Percentiles rank a stretch among this genome's conserved stretches.
phyloP scores from a whole-genome alignment of 2,329 filamentous ascomycete genomes.

The Phaeosphaeriaceae sp. region DNA sequence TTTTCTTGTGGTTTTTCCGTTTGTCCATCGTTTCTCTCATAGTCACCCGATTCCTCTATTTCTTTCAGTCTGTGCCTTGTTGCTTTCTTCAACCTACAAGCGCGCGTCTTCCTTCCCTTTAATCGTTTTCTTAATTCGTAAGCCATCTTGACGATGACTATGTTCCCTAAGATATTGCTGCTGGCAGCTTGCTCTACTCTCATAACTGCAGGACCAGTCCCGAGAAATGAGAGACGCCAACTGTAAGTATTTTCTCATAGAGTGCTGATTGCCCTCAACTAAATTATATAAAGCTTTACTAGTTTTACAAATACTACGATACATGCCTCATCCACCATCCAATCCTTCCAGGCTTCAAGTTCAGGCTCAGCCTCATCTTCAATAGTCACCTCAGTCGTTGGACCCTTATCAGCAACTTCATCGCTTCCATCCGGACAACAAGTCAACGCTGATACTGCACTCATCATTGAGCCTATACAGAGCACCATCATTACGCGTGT shows the following conservation, averaged over 20 bases:
- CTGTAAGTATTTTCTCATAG: slow-evolving; percentile 27
- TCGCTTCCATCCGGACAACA: slow-evolving; percentile 3
- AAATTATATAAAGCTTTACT: slow-evolving; percentile 28
- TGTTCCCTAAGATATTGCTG: slow-evolving; percentile 38
- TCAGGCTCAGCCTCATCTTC: background rate
- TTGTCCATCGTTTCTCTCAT: slow-evolving; percentile 45
- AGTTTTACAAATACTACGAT: slow-evolving; percentile 37
- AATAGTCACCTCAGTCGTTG: background rate
- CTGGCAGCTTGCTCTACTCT: slow-evolving; percentile 45
- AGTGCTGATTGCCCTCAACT: slow-evolving; percentile 6
- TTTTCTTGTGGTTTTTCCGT: slow-evolving; percentile 28
- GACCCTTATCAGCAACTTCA: background rate
- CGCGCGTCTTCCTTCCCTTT: slow-evolving; percentile 25
- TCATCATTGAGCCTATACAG: slow-evolving; percentile 42
- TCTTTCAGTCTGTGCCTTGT: slow-evolving; percentile 26
- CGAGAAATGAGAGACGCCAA: slow-evolving; percentile 31
- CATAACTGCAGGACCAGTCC: slow-evolving; percentile 43
- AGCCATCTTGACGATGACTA: slow-evolving; percentile 33
- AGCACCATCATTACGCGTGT: slow-evolving; percentile 35
- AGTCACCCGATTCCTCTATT: slow-evolving; percentile 28
- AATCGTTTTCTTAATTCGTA: slow-evolving; percentile 27
- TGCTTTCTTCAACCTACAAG: slow-evolving; percentile 27
- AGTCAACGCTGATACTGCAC: slow-evolving; percentile 40
- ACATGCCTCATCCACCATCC: slow-evolving; percentile 5
- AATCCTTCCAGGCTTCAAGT: slow-evolving; percentile 1